phyloP scores from a whole-genome alignment of 202 grass and related monocot genomes.

The Panicum virgatum region DNA sequence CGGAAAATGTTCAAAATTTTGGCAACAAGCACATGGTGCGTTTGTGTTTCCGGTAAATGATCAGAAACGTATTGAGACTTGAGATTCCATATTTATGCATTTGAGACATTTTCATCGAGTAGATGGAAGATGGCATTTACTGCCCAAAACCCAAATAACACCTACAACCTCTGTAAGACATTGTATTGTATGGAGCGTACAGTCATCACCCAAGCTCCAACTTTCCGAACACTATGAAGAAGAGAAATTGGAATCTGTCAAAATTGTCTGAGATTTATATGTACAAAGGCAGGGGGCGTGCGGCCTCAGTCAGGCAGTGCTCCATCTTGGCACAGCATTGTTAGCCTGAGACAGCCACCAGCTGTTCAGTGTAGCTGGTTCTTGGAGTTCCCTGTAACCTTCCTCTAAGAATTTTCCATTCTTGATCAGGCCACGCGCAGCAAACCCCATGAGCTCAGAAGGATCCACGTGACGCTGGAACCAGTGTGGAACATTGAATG shows the following conservation, averaged over 20 bases:
- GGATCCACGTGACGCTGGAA: conserved; percentile 55
- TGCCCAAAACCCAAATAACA: neutral
- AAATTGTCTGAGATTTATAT: conserved; percentile 28
- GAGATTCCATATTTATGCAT: no score
- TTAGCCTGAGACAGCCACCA: conserved; percentile 40
- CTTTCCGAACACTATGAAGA: neutral
- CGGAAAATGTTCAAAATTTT: neutral
- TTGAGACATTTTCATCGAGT: neutral
- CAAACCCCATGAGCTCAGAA: conserved; percentile 80
- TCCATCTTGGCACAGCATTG: conserved; percentile 43
- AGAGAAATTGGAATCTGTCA: conserved; percentile 4
- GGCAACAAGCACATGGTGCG: neutral
- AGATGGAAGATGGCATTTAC: neutral
- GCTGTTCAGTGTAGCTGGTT: conserved; percentile 9
- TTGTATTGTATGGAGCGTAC: neutral
- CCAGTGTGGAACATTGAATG: conserved; percentile 44
- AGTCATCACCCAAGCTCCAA: neutral
- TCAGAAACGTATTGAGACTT: neutral
- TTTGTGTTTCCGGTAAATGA: neutral
- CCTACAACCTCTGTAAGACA: neutral
- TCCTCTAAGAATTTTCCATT: conserved; percentile 56
- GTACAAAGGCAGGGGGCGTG: neutral
- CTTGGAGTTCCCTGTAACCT: conserved; percentile 25
- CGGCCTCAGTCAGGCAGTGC: neutral
- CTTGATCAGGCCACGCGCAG: conserved; percentile 70